Evolutionary conservation across 2,329 filamentous ascomycete genomes (phyloP), one percentile per base, ranked within the genome.

Genomic region (Niveomyces coronatus): DNA sequence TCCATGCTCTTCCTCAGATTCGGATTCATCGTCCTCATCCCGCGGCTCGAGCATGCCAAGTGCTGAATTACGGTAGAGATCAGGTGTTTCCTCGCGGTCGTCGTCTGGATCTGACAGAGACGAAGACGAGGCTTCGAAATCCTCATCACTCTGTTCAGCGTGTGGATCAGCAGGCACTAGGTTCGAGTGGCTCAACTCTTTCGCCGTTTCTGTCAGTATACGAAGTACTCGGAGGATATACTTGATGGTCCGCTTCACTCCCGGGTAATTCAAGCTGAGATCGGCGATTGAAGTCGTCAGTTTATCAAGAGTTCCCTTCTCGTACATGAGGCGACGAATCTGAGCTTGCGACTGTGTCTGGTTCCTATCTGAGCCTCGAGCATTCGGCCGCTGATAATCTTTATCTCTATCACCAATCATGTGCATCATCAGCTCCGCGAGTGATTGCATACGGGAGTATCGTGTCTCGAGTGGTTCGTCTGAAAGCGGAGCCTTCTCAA

Each of bases 31-130:
- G 44, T 85, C 81, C 43, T 87, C 82, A 41, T 82, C 76, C 35
- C 80, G 76, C 47, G 84, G 81, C 56, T 96, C 91, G 37, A 95
- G 79, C 79, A 96, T 93, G 35, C 91, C 89, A 16, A 98, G 68
- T 2, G 93, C 86, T 2, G 91, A 96, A 58, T 96, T 94, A 37
- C 93, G 83, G 65, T 95, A 96, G 15, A 98, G 71, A 61, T 98
- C 91, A 20, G 93, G 91, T 5, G 93, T 98, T 56, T 96, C 91
- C 58, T 94, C 87, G 31, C 87, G 80, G 40, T 85, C 81, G 44
- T 88, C 84, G 28, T 88, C 84, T 35, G 87, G 67, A 45, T 94
- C 88, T 9, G 89, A 95, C 17, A 94, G 76, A 1, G 89, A 94
- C 22, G 37, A 40, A 4, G 87, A 93, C 3, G 83, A 78, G 9